Evolutionary conservation across 345 rosid species (phyloP).

Genomic region (Mangifera indica): DNA sequence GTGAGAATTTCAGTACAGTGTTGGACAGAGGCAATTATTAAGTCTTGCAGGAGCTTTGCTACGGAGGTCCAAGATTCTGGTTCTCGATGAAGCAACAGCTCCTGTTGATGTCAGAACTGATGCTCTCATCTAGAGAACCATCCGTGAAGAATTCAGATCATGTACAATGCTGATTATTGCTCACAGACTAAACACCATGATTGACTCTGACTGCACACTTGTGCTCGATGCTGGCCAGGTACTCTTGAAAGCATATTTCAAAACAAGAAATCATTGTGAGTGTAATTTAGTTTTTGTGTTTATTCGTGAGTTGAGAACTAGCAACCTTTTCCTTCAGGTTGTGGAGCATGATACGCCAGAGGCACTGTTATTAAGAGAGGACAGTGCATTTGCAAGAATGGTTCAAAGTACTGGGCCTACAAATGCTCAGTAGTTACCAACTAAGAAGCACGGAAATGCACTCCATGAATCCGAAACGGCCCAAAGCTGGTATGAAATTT

Average conservation of each 20-base stretch:
- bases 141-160: conserved; percentile 79
- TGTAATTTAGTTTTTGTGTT: not conserved
- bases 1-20: conserved; percentile 93
- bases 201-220: conserved; percentile 74
- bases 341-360: conserved; percentile 69
- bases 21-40: conserved; percentile 89
- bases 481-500: too few species aligned
- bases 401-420: conserved; percentile 75
- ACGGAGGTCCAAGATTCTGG: conserved; percentile 85
- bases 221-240: conserved; percentile 90
- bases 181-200: conserved; percentile 81
- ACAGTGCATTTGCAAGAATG: conserved; percentile 65
- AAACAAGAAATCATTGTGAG: not conserved
- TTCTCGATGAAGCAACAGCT: conserved; percentile 96
- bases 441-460: too few species aligned
- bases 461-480: too few species aligned
- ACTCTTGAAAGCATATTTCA: conserved; percentile 14
- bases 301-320: not conserved
- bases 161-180: conserved; percentile 93
- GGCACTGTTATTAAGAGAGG: conserved; percentile 55
- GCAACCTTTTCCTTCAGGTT: conserved; percentile 44
- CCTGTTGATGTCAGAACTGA: conserved; percentile 92
- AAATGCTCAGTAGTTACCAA: conserved; percentile 69
- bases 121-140: conserved; percentile 82
- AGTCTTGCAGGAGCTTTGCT: conserved; percentile 90